These are phyloP conservation scores for Digitaria exilis DNA, from an alignment of 202 grass and related monocot species.

Conservation along the genomic window DNA sequence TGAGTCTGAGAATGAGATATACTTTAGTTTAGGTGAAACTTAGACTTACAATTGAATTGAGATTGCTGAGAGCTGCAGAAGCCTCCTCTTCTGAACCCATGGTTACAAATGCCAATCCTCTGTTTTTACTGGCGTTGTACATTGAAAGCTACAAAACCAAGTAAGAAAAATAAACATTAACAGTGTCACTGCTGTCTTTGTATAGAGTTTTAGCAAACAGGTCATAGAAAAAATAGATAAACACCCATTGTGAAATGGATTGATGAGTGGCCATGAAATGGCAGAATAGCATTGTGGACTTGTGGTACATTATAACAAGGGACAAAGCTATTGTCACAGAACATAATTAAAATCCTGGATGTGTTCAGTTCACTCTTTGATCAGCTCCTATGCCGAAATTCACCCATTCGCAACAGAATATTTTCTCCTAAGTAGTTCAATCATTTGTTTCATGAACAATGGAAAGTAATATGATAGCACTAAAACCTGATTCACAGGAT, in stretches of 20 bases:
- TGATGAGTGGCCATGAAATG: neutral
- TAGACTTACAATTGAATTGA: slow-evolving; percentile 78
- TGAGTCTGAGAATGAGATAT: neutral
- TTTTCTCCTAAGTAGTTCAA: neutral
- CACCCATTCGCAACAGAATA: too few species aligned
- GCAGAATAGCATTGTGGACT: too few species aligned
- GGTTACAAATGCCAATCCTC: slow-evolving; percentile 90
- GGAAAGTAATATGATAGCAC: neutral
- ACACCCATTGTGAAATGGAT: neutral
- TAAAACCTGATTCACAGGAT: neutral
- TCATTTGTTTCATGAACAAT: neutral
- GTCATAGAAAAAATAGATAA: neutral
- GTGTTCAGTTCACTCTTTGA: neutral
- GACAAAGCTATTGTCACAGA: neutral
- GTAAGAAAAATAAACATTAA: slow-evolving; percentile 35
- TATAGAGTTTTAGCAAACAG: neutral
- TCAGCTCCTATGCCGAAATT: neutral
- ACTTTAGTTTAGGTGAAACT: neutral
- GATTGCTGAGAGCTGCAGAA: slow-evolving; percentile 57
- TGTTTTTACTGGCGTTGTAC: slow-evolving; percentile 78
- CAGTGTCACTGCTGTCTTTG: neutral
- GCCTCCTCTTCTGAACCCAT: slow-evolving; percentile 91
- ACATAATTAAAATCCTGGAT: neutral
- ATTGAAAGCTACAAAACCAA: slow-evolving; percentile 77
- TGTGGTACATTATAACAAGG: neutral